Conservation (phyloP, 306 rosid genomes). For the Pachyrhizus erosus region DNA sequence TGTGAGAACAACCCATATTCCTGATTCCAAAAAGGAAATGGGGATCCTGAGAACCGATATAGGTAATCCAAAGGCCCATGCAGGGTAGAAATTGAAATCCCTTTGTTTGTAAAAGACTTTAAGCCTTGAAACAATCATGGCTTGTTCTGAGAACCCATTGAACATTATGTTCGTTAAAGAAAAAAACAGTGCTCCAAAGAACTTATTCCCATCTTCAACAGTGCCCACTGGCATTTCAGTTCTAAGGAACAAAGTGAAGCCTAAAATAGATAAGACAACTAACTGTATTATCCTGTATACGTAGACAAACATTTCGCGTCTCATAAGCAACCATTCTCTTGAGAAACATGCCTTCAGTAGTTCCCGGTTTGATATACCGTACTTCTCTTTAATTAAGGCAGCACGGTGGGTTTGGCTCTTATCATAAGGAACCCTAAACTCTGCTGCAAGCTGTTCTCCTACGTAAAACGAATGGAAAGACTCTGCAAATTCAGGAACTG, state of each 20-base stretch:
- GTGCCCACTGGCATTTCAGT: conserved; percentile 68
- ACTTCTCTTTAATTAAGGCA: conserved; percentile 73
- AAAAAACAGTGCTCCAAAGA: conserved; percentile 77
- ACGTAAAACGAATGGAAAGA: conserved; percentile 50
- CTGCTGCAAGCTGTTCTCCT: conserved; percentile 60
- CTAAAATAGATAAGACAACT: conserved; percentile 58
- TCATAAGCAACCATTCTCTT: conserved; percentile 80
- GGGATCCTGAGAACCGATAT: conserved; percentile 85
- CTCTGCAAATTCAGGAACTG: conserved; percentile 58
- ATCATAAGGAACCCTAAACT: conserved; percentile 66
- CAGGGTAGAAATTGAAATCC: conserved; percentile 76
- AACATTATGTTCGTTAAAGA: conserved; percentile 71
- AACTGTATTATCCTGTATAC: conserved; percentile 68
- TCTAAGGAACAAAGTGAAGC: conserved; percentile 69
- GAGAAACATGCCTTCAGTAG: conserved; percentile 79
- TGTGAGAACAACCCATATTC: conserved; percentile 73
- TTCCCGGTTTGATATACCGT: conserved; percentile 72
- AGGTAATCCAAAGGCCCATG: conserved; percentile 81
- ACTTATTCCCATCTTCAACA: conserved; percentile 61
- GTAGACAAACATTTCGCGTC: conserved; percentile 61
- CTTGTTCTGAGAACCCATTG: conserved; percentile 76
- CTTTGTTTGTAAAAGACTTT: conserved; percentile 81
- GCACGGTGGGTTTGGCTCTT: conserved; percentile 62
- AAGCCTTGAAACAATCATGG: conserved; percentile 66
- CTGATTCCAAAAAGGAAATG: conserved; percentile 68